Percentiles rank a stretch among this genome's conserved stretches.
phyloP scores from a whole-genome alignment of 495 filamentous ascomycete genomes.

The Penicillium mononematosum region DNA sequence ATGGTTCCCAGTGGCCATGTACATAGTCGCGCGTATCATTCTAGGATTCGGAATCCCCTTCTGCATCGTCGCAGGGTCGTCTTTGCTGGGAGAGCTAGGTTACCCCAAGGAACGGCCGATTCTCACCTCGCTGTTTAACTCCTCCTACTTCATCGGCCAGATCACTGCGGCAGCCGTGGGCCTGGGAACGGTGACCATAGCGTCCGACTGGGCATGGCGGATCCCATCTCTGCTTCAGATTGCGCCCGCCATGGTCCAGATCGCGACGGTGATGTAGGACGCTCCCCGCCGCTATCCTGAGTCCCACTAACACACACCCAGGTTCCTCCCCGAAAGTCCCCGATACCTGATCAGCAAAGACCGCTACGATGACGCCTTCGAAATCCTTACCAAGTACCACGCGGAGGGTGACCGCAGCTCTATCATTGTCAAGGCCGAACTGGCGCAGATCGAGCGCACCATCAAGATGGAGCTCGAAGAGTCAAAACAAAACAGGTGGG shows the following conservation, averaged over 20 bases:
- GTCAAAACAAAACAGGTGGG: slow-evolving; percentile 54
- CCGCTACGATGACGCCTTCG: slow-evolving; percentile 54
- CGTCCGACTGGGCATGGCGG: slow-evolving; percentile 62
- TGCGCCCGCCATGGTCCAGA: slow-evolving; percentile 30
- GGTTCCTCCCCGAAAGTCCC: slow-evolving; percentile 59
- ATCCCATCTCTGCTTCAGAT: slow-evolving; percentile 62
- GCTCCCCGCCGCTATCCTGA: not conserved
- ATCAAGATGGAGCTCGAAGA: slow-evolving; percentile 56
- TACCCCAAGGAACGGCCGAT: slow-evolving; percentile 66
- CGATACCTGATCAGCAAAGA: slow-evolving; percentile 62
- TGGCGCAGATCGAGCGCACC: slow-evolving; percentile 59
- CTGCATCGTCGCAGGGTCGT: slow-evolving; percentile 63
- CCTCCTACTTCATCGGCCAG: slow-evolving; percentile 61
- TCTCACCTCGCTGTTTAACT: slow-evolving; percentile 67
- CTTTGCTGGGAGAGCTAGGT: slow-evolving; percentile 62
- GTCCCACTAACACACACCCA: slow-evolving; percentile 15
- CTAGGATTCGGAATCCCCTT: slow-evolving; percentile 65
- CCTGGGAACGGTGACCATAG: slow-evolving; percentile 56
- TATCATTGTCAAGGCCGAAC: slow-evolving; percentile 58
- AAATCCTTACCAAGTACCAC: slow-evolving; percentile 60
- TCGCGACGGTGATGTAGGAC: slow-evolving; percentile 42
- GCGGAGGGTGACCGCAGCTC: slow-evolving; percentile 55
- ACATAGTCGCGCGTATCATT: slow-evolving; percentile 62
- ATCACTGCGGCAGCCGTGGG: slow-evolving; percentile 59
- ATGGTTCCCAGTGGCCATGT: slow-evolving; percentile 54